These are phyloP conservation scores for Mycena metata DNA, from an alignment of 768 basidiomycete genomes.

Conservation along the genomic window DNA sequence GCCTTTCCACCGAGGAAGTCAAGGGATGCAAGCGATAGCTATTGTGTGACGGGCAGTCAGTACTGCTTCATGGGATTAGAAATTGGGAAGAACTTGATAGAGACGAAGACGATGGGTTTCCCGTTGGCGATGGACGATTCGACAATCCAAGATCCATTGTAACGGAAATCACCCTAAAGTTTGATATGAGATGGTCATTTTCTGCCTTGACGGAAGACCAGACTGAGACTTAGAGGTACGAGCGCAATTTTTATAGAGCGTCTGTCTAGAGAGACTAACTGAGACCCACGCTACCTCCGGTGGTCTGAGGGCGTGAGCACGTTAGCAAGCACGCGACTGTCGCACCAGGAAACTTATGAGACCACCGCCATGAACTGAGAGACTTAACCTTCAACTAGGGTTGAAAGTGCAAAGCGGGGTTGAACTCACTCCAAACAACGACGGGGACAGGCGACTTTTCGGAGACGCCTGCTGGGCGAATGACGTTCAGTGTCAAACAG, in stretches of 20 bases:
- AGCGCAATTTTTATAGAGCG: too few relatives aligned
- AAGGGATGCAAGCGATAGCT: slow-evolving; percentile 42
- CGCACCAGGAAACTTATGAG: slow-evolving; percentile 16
- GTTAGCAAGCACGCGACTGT: too few relatives aligned
- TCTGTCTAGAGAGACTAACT: too few relatives aligned
- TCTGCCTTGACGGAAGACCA: too few relatives aligned
- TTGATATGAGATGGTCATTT: not conserved
- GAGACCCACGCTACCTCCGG: slow-evolving; percentile 37
- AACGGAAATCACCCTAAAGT: slow-evolving; percentile 49
- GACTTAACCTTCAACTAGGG: not conserved
- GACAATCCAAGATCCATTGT: slow-evolving; percentile 44
- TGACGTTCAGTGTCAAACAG: slow-evolving; percentile 51
- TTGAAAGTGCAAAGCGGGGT: too few relatives aligned
- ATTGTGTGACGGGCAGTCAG: not conserved
- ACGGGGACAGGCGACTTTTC: slow-evolving; percentile 46
- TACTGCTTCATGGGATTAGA: too few relatives aligned
- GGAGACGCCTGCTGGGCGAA: slow-evolving; percentile 46
- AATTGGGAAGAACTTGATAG: slow-evolving; percentile 27
- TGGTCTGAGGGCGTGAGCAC: slow-evolving; percentile 7
- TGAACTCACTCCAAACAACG: slow-evolving; percentile 45
- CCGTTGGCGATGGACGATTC: slow-evolving; percentile 32
- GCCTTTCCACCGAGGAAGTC: slow-evolving; percentile 47
- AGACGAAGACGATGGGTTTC: slow-evolving; percentile 35
- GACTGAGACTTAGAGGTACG: too few relatives aligned
- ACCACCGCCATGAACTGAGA: slow-evolving; percentile 32